These are phyloP conservation scores for Rhodomyrtus tomentosa DNA, from an alignment of 345 rosid species.

Conservation along the genomic window DNA sequence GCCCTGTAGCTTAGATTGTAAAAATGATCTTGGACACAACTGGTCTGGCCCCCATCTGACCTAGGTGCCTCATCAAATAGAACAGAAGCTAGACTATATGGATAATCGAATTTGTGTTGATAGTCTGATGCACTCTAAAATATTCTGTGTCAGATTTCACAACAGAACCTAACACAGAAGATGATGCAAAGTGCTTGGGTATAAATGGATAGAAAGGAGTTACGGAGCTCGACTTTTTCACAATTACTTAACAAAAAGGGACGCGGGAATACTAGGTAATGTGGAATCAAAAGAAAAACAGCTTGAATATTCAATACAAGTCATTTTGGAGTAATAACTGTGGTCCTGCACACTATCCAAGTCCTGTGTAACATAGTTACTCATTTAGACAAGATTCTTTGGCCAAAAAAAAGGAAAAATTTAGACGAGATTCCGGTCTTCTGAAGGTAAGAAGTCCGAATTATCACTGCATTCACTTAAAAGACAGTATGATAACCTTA, in stretches of 20 bases:
- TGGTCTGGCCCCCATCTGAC: background rate
- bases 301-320: background rate
- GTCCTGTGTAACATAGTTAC: background rate
- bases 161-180: background rate
- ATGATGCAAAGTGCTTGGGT: background rate
- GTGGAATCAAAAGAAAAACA: background rate
- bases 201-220: background rate
- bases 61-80: background rate
- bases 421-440: background rate
- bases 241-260: background rate
- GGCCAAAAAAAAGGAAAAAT: background rate
- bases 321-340: background rate
- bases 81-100: background rate
- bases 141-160: background rate
- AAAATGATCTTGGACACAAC: background rate
- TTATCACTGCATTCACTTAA: background rate
- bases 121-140: background rate
- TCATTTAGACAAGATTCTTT: background rate
- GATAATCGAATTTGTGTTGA: background rate
- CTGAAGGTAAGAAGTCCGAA: background rate
- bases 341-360: background rate
- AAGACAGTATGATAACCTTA: background rate
- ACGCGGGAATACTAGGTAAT: background rate
- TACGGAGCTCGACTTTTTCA: background rate
- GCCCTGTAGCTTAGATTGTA: background rate